Evolutionary conservation across 306 rosid genomes (phyloP).

Genomic region (Vigna reflexopilosa): DNA sequence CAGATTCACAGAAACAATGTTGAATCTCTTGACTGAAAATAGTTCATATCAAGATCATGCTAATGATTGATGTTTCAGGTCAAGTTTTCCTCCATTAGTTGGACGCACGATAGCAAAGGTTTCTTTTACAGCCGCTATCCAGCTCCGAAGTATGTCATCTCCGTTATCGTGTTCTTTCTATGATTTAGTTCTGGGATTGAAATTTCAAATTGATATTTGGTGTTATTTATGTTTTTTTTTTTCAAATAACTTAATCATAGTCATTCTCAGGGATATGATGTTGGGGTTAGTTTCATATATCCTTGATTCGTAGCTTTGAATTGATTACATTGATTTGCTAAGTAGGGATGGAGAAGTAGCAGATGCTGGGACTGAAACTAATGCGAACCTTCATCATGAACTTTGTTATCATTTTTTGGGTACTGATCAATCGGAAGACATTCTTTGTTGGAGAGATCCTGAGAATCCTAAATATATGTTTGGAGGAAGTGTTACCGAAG

Average conservation of each 20-base stretch:
- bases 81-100: slow-evolving; percentile 77
- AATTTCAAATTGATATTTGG: not conserved
- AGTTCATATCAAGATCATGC: not conserved
- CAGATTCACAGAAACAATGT: not conserved
- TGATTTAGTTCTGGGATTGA: not conserved
- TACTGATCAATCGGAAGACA: slow-evolving; percentile 80
- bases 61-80: slow-evolving; percentile 57
- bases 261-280: not conserved
- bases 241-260: not conserved
- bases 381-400: slow-evolving; percentile 76
- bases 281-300: not conserved
- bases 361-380: slow-evolving; percentile 94
- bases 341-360: slow-evolving; percentile 68
- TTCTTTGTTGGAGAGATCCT: slow-evolving; percentile 86
- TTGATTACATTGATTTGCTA: slow-evolving; percentile 35
- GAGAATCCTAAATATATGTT: slow-evolving; percentile 81
- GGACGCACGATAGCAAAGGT: slow-evolving; percentile 93
- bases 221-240: not conserved
- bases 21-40: not conserved
- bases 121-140: slow-evolving; percentile 94
- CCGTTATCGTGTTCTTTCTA: not conserved
- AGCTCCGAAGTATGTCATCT: slow-evolving; percentile 74
- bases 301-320: slow-evolving; percentile 22
- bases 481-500: slow-evolving; percentile 68
- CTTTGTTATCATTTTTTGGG: slow-evolving; percentile 87